phyloP scores from a whole-genome alignment of 2,329 filamentous ascomycete species.

The Byssothecium circinans region DNA sequence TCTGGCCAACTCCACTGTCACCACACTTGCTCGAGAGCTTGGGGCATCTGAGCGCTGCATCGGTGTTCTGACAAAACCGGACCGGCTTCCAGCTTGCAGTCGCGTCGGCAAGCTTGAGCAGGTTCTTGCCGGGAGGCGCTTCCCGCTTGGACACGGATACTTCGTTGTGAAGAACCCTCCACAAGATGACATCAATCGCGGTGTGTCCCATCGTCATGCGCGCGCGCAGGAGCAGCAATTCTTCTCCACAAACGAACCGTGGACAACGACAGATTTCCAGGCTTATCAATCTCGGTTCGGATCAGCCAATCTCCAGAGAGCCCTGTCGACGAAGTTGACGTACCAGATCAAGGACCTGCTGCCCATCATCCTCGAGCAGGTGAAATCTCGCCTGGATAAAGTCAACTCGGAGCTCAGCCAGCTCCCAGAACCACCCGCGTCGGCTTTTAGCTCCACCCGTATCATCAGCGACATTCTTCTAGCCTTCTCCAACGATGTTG shows the following conservation, averaged over 20 bases:
- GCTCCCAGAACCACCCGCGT: conserved; percentile 69
- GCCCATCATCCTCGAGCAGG: conserved; percentile 48
- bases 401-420: conserved; percentile 59
- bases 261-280: conserved; percentile 46
- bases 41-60: conserved; percentile 49
- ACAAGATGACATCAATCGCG: conserved; percentile 52
- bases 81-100: conserved; percentile 62
- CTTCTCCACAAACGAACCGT: conserved; percentile 51
- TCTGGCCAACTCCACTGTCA: conserved; percentile 72
- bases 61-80: conserved; percentile 82
- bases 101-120: conserved; percentile 58
- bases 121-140: conserved; percentile 65
- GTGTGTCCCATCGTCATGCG: conserved; percentile 51
- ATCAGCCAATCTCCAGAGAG: conserved; percentile 52
- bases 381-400: conserved; percentile 50
- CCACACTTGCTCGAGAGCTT: conserved; percentile 53
- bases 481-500: conserved; percentile 57
- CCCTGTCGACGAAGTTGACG: conserved; percentile 53
- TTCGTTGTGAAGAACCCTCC: conserved; percentile 71
- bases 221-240: conserved; percentile 54
- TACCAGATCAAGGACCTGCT: conserved; percentile 45
- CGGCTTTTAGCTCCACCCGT: conserved; percentile 63
- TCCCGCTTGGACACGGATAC: conserved; percentile 71
- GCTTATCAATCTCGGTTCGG: conserved; percentile 54
- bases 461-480: conserved; percentile 64